Evolutionary conservation across 306 rosid genomes (phyloP), one percentile per base, ranked within the genome.

Genomic region (Nissolia schottii): DNA sequence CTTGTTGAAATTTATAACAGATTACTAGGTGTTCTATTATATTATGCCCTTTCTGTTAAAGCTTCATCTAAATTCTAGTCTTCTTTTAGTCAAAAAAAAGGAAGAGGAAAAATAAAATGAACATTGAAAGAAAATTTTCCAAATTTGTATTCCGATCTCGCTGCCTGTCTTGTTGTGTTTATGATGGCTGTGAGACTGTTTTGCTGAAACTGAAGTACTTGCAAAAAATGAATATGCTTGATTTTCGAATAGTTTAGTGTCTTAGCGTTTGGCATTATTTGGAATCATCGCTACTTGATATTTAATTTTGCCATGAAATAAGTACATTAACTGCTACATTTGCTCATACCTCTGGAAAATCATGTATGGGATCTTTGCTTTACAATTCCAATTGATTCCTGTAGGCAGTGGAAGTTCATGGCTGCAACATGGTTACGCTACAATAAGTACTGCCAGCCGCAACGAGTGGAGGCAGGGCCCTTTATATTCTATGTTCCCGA

Each of bases 341-440:
- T 11, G 16, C 32, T 7, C 0, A 50, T 12, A 18, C 31, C 38
- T 6, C 38, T 5, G 38, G 11, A 32, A n/a, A 32, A 32, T 32
- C 38, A 32, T 7, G 1, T 5, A 32, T 32, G 38, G 38, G 38
- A 32, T 32, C 6, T 41, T 2, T n/a, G 4, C 13, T 41, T 37
- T 37, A 37, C 11, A 14, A 37, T 37, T 5, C 14, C 0, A 9
- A 37, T 37, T 37, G 43, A 12, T 69, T 3, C 31, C 37, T 61
- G 82, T 81, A 89, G 97, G 95, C 29, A 79, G 73, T 82, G 92
- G 91, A 72, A 74, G 73, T 79, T 87, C 97, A 65, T 85, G 94
- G 96, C 79, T 91, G 69, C 85, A 77, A 71, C 83, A 79, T 61
- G 77, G 70, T 72, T 85, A 80, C 41, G 34, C 20, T 41, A 12